These are phyloP conservation scores for Leccinum obscurum DNA, from an alignment of 768 basidiomycete genomes.

Conservation along the genomic window DNA sequence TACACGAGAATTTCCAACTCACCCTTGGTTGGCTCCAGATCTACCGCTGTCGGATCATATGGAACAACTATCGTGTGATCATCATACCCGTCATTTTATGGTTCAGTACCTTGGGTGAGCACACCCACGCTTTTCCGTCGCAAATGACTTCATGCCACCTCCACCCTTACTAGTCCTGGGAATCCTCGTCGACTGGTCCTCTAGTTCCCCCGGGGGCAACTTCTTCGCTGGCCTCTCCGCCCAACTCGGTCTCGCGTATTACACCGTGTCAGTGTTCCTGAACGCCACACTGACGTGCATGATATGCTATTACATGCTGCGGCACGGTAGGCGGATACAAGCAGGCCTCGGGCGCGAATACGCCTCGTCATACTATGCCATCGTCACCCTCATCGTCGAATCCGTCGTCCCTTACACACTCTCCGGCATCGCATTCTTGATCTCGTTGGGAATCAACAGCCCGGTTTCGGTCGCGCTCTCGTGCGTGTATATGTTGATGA, in stretches of 20 bases:
- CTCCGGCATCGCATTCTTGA: constrained; percentile 25
- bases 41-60: constrained; percentile 40
- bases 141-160: background rate
- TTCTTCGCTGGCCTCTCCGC: constrained; percentile 15
- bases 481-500: constrained; percentile 19
- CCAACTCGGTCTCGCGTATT: constrained; percentile 22
- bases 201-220: constrained; percentile 19
- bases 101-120: constrained; percentile 24
- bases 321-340: constrained; percentile 6
- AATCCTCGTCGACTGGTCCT: constrained; percentile 8
- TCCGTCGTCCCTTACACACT: constrained; percentile 28
- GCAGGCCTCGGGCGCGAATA: constrained; percentile 18
- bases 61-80: constrained; percentile 20
- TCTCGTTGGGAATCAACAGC: constrained; percentile 19
- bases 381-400: constrained; percentile 19
- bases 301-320: constrained; percentile 24
- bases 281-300: constrained; percentile 21
- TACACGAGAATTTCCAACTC: constrained; percentile 5
- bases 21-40: constrained; percentile 31
- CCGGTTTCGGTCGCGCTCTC: constrained; percentile 12
- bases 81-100: constrained; percentile 23
- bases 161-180: constrained; percentile 17
- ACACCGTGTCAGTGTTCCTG: constrained; percentile 12
- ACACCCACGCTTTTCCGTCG: background rate
- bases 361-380: constrained; percentile 17